phyloP scores from a whole-genome alignment of 768 basidiomycete genomes.

The Termitomyces heimii region DNA sequence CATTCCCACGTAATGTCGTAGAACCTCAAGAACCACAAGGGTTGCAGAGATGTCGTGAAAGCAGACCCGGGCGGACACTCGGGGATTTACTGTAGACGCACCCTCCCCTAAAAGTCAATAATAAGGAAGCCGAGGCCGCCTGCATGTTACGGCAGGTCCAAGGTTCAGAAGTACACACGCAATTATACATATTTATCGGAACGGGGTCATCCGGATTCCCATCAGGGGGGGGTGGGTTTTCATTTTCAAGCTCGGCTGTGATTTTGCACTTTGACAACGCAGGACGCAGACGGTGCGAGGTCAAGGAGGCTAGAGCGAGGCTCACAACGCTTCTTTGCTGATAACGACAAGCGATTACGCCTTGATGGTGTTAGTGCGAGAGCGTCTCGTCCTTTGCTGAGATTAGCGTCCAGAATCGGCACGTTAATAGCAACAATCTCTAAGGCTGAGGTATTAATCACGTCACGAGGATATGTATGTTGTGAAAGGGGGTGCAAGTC shows the following conservation, averaged over 20 bases:
- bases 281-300: neutral
- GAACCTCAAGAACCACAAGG: slow-evolving; percentile 4
- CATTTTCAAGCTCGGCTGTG: neutral
- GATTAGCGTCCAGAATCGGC: neutral
- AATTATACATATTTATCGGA: no score
- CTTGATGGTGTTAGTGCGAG: neutral
- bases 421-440: neutral
- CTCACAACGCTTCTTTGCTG: neutral
- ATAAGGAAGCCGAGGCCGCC: neutral
- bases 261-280: neutral
- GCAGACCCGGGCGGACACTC: neutral
- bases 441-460: neutral
- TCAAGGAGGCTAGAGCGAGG: neutral
- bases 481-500: neutral
- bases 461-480: neutral
- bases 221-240: no score
- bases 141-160: neutral
- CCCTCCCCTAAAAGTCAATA: neutral
- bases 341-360: neutral
- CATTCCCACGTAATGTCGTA: neutral
- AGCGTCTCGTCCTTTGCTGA: neutral
- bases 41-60: slow-evolving; percentile 1
- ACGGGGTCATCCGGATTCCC: neutral
- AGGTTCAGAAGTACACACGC: neutral
- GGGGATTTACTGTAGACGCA: neutral